Evolutionary conservation across 768 basidiomycete genomes (phyloP).

Genomic region (Boletus reticuloceps): DNA sequence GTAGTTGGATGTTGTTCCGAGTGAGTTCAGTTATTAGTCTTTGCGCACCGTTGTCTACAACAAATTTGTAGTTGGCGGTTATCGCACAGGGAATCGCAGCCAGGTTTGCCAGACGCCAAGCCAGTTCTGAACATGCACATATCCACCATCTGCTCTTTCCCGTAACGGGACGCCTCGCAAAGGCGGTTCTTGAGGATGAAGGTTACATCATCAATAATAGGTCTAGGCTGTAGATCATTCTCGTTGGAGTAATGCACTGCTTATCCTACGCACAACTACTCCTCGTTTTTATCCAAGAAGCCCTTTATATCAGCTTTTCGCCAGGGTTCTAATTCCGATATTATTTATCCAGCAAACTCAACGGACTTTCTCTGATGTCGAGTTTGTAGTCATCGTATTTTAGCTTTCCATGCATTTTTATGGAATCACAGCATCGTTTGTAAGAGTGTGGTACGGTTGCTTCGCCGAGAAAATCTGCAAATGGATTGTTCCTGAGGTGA

Average conservation of each 20-base stretch:
- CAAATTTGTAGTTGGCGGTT: slow-evolving; percentile 55
- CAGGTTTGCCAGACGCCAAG: slow-evolving; percentile 79
- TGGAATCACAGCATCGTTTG: slow-evolving; percentile 13
- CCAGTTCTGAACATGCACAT: slow-evolving; percentile 78
- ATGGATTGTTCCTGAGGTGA: not conserved
- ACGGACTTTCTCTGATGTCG: slow-evolving; percentile 18
- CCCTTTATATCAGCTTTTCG: slow-evolving; percentile 8
- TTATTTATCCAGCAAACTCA: slow-evolving; percentile 20
- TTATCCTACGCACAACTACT: slow-evolving; percentile 7
- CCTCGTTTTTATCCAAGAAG: slow-evolving; percentile 19
- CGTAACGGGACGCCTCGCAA: slow-evolving; percentile 62
- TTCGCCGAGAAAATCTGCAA: slow-evolving; percentile 24
- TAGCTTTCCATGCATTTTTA: slow-evolving; percentile 6
- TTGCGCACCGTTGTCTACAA: not conserved
- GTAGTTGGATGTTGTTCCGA: slow-evolving; percentile 84
- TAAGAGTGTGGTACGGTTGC: slow-evolving; percentile 18
- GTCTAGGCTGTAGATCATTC: slow-evolving; percentile 26
- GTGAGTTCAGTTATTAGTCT: slow-evolving; percentile 37
- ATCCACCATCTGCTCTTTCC: slow-evolving; percentile 48
- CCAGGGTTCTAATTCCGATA: slow-evolving; percentile 16
- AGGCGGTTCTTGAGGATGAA: slow-evolving; percentile 52
- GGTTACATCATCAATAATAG: slow-evolving; percentile 32
- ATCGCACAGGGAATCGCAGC: slow-evolving; percentile 92
- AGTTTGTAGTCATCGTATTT: slow-evolving; percentile 18
- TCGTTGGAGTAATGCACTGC: not conserved